phyloP scores from a whole-genome alignment of 2,329 filamentous ascomycete species.

The Zasmidium citrigriseum region DNA sequence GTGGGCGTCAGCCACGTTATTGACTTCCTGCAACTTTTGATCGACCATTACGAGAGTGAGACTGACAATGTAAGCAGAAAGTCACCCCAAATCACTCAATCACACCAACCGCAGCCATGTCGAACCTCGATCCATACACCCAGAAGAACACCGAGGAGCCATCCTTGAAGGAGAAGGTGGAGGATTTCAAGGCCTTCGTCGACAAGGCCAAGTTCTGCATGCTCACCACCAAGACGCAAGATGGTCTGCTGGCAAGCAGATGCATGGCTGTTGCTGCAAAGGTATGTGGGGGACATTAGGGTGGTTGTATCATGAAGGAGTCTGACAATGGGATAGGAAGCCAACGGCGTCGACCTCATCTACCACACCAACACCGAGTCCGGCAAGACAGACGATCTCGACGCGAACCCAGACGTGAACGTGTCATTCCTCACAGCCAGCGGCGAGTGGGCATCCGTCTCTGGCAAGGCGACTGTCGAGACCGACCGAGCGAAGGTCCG shows the following conservation, averaged over 20 bases:
- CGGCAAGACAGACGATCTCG: slow-evolving; percentile 81
- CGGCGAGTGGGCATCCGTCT: slow-evolving; percentile 84
- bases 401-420: slow-evolving; percentile 72
- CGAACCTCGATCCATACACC: slow-evolving; percentile 84
- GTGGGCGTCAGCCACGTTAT: no score
- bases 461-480: slow-evolving; percentile 69
- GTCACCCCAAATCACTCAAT: no score
- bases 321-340: slow-evolving; percentile 58
- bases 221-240: slow-evolving; percentile 75
- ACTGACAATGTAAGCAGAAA: no score
- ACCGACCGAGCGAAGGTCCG: slow-evolving; percentile 68
- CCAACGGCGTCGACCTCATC: slow-evolving; percentile 75
- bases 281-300: slow-evolving; percentile 44
- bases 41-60: no score
- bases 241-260: slow-evolving; percentile 71
- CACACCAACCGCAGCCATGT: no score
- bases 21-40: no score
- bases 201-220: slow-evolving; percentile 78
- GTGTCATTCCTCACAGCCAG: slow-evolving; percentile 70
- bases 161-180: slow-evolving; percentile 71
- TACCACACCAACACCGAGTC: slow-evolving; percentile 93
- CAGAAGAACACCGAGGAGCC: slow-evolving; percentile 73
- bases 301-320: background rate
- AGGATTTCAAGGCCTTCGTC: slow-evolving; percentile 72
- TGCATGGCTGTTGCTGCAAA: slow-evolving; percentile 83